A percentile compares a stretch with the other conserved stretches of the same genome.
phyloP scores from a whole-genome alignment of 176 grass and related monocot species.

The Secale cereale region DNA sequence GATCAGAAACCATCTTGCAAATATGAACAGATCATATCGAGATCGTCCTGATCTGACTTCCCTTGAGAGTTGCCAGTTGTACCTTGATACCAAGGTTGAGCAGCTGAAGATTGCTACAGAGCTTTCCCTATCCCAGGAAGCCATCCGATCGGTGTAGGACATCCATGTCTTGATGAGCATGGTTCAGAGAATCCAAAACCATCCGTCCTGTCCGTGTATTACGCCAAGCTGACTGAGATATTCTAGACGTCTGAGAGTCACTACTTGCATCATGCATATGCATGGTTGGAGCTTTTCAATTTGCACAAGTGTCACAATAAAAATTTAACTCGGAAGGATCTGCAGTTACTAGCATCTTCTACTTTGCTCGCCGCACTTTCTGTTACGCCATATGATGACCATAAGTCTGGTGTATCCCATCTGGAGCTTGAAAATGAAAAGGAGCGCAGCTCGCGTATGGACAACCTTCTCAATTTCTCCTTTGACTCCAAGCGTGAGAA shows the following conservation, averaged over 20 bases:
- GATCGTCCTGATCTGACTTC: conserved; percentile 79
- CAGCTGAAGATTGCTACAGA: conserved; percentile 89
- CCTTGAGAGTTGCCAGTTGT: conserved; percentile 75
- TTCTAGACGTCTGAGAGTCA: conserved; percentile 91
- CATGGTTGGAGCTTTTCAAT: conserved; percentile 89
- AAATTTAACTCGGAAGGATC: conserved; percentile 86
- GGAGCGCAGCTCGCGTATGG: conserved; percentile 71
- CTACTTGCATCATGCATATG: conserved; percentile 79
- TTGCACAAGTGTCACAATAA: conserved; percentile 96
- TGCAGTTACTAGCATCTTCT: conserved; percentile 88
- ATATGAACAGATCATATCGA: conserved; percentile 74
- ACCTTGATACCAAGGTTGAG: conserved; percentile 88
- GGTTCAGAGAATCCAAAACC: conserved; percentile 92
- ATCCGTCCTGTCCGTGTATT: conserved; percentile 80
- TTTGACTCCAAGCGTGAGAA: conserved; percentile 80
- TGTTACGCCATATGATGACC: conserved; percentile 65
- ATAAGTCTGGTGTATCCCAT: conserved; percentile 78
- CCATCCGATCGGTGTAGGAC: conserved; percentile 90
- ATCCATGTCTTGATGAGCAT: conserved; percentile 88
- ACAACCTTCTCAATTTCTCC: conserved; percentile 77
- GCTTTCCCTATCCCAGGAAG: conserved; percentile 94
- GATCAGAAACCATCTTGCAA: conserved; percentile 83
- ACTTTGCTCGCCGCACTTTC: conserved; percentile 84
- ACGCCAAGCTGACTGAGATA: conserved; percentile 89
- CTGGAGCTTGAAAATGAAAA: conserved; percentile 88